Base-by-base conservation (phyloP, 164 flowering plant genomes). In the Tinospora cordifolia region DNA sequence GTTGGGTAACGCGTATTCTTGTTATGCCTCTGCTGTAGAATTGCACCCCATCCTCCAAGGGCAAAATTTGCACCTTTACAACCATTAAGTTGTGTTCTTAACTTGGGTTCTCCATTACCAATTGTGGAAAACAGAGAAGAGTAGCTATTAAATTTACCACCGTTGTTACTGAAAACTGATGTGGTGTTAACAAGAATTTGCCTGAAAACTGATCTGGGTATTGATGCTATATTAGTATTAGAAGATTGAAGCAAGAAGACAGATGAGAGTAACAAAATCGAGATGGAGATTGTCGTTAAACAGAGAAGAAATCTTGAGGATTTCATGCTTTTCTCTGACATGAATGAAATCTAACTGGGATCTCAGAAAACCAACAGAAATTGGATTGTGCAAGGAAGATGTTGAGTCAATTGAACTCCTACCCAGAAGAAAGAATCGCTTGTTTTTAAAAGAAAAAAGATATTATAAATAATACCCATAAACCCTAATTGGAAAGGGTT, bases 191-290 rank as follows among this genome's bases (percentile, higher is more conserved):
- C 75, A 66, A 82, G 66, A 71, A 87, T 80, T 0, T 79, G 75
- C 79, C 76, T 78, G 70, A 83, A 76, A 70, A 84, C 85, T 49
- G 88, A 86, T 19, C 69, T 71, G n/a, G 90, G 74, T 38, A 79
- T 30, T 57, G 84, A 68, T 27, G 84, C 78, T 75, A 63, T 67
- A 68, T 69, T 69, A 67, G 66, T 72, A 69, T 69, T 69, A 67
- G 66, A 70, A 8, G 81, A 80, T 58, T 80, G 81, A 70, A 82
- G 78, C 14, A 89, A 81, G 77, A 84, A 78, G 8, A 84, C 6
- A 9, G 86, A 82, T 34, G 90, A 85, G 22, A 87, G 26, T 72
- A 85, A 70, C 76, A 92, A 64, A 66, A 84, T 77, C 71, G 84
- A 79, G 78, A 86, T 72, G 41, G 88, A 84, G 68, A 84, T 51